phyloP scores from a whole-genome alignment of 1,139 yeast genomes.

The Starmera stellimalicola region DNA sequence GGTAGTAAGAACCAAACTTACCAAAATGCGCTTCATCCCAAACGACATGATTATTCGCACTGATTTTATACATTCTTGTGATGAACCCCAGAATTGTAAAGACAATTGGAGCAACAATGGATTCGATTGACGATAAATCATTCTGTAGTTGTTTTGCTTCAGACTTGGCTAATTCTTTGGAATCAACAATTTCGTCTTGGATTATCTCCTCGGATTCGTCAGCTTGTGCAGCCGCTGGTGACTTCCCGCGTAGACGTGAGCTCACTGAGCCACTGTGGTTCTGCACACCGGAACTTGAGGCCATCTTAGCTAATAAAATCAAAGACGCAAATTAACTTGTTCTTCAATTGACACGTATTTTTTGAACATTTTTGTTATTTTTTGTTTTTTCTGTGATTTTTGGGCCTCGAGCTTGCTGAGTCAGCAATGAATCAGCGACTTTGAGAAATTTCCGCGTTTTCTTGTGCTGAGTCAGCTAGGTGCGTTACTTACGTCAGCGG shows the following conservation, averaged over 20 bases:
- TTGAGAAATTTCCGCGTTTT: no score
- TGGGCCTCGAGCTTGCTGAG: no score
- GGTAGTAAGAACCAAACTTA: slow-evolving; percentile 86
- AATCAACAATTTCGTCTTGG: neutral
- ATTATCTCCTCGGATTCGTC: neutral
- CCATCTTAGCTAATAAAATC: no score
- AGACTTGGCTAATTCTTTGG: neutral
- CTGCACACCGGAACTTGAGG: neutral
- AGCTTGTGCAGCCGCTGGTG: neutral
- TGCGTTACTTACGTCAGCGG: no score
- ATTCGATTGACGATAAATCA: slow-evolving; percentile 26
- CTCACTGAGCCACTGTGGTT: neutral
- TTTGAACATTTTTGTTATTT: no score
- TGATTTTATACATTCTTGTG: slow-evolving; percentile 70
- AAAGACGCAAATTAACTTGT: no score
- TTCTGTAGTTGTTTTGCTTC: neutral
- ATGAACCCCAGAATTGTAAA: slow-evolving; percentile 61
- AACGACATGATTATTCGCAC: slow-evolving; percentile 59
- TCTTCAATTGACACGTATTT: no score
- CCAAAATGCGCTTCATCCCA: slow-evolving; percentile 99
- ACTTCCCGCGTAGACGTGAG: neutral
- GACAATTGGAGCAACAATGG: slow-evolving; percentile 42
- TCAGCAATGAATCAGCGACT: no score
- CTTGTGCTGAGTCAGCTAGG: no score
- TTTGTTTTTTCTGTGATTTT: no score